These are phyloP conservation scores for Leptographium radiaticola DNA, from an alignment of 2,329 filamentous ascomycete genomes.

Conservation along the genomic window DNA sequence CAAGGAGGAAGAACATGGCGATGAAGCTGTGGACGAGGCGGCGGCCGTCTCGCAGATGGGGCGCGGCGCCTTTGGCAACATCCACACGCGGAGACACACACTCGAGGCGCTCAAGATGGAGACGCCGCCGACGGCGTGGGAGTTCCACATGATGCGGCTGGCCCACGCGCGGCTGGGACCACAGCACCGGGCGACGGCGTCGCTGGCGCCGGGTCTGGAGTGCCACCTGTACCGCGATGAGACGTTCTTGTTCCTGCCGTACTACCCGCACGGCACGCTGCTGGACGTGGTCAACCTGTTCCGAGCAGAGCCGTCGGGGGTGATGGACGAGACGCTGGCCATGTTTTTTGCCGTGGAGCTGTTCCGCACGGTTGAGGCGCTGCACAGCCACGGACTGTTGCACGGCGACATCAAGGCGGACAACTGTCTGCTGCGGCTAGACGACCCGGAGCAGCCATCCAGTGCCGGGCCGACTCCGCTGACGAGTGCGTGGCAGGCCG, in stretches of 20 bases:
- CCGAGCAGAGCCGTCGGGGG: slow-evolving; percentile 54
- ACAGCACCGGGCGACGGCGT: slow-evolving; percentile 57
- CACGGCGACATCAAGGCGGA: slow-evolving; percentile 94
- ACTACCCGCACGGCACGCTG: slow-evolving; percentile 76
- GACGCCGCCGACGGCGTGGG: slow-evolving; percentile 76
- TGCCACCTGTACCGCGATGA: slow-evolving; percentile 87
- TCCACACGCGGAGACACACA: slow-evolving; percentile 34
- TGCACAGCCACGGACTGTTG: slow-evolving; percentile 67
- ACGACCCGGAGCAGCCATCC: slow-evolving; percentile 34
- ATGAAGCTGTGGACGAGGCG: slow-evolving; percentile 27
- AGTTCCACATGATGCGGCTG: slow-evolving; percentile 89
- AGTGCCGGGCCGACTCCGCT: slow-evolving; percentile 22
- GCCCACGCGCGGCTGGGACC: slow-evolving; percentile 64
- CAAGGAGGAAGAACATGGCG: slow-evolving; percentile 24
- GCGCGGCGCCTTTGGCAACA: slow-evolving; percentile 44
- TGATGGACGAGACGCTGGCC: slow-evolving; percentile 79
- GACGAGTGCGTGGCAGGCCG: slow-evolving; percentile 52
- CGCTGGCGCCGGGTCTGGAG: slow-evolving; percentile 73
- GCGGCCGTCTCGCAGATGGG: slow-evolving; percentile 34
- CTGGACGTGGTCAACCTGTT: slow-evolving; percentile 90
- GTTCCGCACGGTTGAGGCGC: slow-evolving; percentile 73
- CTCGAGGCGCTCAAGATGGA: slow-evolving; percentile 94
- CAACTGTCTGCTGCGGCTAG: slow-evolving; percentile 83
- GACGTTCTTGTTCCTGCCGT: slow-evolving; percentile 79
- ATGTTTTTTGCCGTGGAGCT: slow-evolving; percentile 96